Evolutionary conservation across 257 asterid species (phyloP).

Genomic region (Rauvolfia tetraphylla): DNA sequence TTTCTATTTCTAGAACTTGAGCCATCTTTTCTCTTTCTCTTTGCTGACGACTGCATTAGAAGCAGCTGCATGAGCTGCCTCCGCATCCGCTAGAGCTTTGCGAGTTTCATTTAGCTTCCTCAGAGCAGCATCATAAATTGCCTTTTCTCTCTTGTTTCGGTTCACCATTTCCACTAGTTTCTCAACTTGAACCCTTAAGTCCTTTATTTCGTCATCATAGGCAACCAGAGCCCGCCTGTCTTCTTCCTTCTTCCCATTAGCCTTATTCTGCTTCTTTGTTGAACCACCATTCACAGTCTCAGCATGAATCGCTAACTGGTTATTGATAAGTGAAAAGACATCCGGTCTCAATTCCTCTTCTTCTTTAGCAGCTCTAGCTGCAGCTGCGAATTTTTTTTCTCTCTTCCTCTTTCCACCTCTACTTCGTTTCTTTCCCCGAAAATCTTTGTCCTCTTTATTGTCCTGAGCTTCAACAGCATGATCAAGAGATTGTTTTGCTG

Average conservation of each 20-base stretch:
- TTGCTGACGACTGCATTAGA: constrained; percentile 68
- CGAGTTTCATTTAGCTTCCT: constrained; percentile 77
- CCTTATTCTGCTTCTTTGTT: constrained; percentile 40
- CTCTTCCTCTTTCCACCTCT: constrained; percentile 93
- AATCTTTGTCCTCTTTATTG: constrained; percentile 34
- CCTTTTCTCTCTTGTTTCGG: constrained; percentile 77
- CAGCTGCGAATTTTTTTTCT: constrained; percentile 75
- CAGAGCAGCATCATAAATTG: constrained; percentile 76
- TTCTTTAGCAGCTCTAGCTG: constrained; percentile 63
- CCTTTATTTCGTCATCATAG: constrained; percentile 70
- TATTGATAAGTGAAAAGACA: constrained; percentile 73
- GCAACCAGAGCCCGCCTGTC: constrained; percentile 66
- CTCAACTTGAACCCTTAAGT: constrained; percentile 49
- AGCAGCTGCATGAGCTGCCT: constrained; percentile 74
- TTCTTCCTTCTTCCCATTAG: constrained; percentile 49
- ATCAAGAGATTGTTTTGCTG: constrained; percentile 78
- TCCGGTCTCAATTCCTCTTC: constrained; percentile 65
- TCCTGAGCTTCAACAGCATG: constrained; percentile 49
- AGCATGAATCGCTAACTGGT: constrained; percentile 67
- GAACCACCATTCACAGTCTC: constrained; percentile 29
- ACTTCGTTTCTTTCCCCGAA: constrained; percentile 52
- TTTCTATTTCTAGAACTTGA: constrained; percentile 70
- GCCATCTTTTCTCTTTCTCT: constrained; percentile 94
- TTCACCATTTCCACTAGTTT: constrained; percentile 85
- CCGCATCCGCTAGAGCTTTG: constrained; percentile 69